Evolutionary conservation across 2,329 filamentous ascomycete genomes (phyloP).

Genomic region (Cytospora piceae): DNA sequence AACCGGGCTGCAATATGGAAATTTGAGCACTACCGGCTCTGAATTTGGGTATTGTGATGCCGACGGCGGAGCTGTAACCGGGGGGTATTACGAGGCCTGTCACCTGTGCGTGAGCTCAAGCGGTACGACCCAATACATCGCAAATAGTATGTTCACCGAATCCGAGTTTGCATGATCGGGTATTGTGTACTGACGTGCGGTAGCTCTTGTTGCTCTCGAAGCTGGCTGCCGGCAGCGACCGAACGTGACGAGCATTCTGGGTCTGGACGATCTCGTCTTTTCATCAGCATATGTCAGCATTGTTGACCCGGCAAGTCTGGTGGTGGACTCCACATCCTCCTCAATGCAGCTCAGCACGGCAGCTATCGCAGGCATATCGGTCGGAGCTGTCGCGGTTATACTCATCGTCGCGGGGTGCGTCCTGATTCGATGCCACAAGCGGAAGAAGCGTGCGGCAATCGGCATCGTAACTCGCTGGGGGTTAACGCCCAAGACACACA

Average conservation of each 20-base stretch:
- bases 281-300: constrained; percentile 37
- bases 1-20: constrained; percentile 45
- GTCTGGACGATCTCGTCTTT: constrained; percentile 52
- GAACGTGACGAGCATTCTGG: constrained; percentile 40
- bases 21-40: constrained; percentile 31
- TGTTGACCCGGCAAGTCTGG: constrained; percentile 16
- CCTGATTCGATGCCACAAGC: constrained; percentile 52
- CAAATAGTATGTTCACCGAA: constrained; percentile 50
- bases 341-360: constrained; percentile 18
- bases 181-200: not conserved
- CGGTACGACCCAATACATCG: constrained; percentile 47
- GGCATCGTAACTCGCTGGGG: constrained; percentile 36
- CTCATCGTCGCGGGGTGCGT: constrained; percentile 44
- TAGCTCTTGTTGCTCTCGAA: constrained; percentile 55
- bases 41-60: constrained; percentile 35
- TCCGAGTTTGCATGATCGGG: too few species aligned
- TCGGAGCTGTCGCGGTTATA: constrained; percentile 42
- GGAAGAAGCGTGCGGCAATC: constrained; percentile 42
- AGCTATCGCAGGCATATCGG: constrained; percentile 49
- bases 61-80: constrained; percentile 43
- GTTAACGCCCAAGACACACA: constrained; percentile 33
- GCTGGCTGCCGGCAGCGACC: constrained; percentile 56
- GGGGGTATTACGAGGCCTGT: constrained; percentile 45
- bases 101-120: constrained; percentile 50
- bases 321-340: not conserved